Evolutionary conservation across 208 protist genomes (phyloP), one percentile per base, ranked within the genome.

Genomic region (Leptomonas pyrrhocoris): DNA sequence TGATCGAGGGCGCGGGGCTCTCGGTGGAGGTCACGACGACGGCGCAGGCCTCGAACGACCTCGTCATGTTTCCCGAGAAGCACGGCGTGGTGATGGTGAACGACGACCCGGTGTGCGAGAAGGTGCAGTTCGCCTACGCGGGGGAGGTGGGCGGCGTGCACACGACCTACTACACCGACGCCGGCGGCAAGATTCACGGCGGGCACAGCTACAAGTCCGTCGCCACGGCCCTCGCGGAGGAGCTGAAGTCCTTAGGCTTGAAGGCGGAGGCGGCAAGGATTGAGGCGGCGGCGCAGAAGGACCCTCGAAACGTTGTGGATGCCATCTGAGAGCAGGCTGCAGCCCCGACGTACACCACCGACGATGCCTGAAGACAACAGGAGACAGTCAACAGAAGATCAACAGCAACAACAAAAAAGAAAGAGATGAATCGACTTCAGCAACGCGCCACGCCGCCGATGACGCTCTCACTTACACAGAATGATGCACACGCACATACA

Each of bases 171-270:
- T 75, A 88, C 65, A 91, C 86, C 43, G 77, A 75, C 19, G 56
- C 72, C 15, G 89, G 86, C n/a, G 74, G 61, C 50, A 83, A 73
- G 57, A 73, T 94, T 25, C 74, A 77, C 51, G 90, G 83, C 16
- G 90, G 88, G 2, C 81, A 92, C 85, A 93, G 90, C 68, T 87
- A 81, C 79, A 87, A 87, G 59, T 86, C 83, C 2, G 74, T 96
- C 13, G 90, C 88, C 5, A 66, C 78, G 55, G 90, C 88, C 2
- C 68, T 93, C 30, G 86, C 84, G 34, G 73, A 80, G 70, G 80
- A 86, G 69, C 86, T 96, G 21, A 86, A 79, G 57, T 65, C 45
- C 16, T 60, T 94, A 46, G 90, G 88, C 43, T 75, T 96, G 76
- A 68, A 53, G 62, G 73, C 69, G 13, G 90, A 96, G 79, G 88